Conservation (phyloP, 768 basidiomycete genomes). For the Mycena kentingensis region DNA sequence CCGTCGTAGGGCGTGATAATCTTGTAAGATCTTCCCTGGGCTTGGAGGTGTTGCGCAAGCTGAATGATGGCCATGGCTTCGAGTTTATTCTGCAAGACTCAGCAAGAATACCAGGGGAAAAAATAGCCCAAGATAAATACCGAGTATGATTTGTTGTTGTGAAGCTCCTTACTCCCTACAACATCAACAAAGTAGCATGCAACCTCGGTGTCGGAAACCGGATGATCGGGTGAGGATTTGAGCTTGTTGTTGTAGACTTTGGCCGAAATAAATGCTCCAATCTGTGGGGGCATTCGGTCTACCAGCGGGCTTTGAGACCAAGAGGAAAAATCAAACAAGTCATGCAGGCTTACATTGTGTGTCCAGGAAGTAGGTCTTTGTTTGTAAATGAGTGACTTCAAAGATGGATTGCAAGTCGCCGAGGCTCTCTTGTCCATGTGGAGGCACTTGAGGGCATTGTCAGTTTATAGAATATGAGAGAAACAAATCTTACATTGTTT, state of each 20-base stretch:
- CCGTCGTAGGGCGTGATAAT: slow-evolving; percentile 85
- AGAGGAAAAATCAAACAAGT: slow-evolving; percentile 6
- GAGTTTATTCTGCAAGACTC: slow-evolving; percentile 53
- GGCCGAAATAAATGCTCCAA: slow-evolving; percentile 74
- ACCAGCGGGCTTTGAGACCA: slow-evolving; percentile 16
- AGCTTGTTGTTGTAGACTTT: slow-evolving; percentile 65
- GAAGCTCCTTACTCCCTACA: slow-evolving; percentile 34
- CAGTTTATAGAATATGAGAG: slow-evolving; percentile 17
- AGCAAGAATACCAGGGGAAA: slow-evolving; percentile 1
- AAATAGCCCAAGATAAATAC: slow-evolving; percentile 28
- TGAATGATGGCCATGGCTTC: slow-evolving; percentile 60
- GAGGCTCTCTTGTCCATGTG: slow-evolving; percentile 73
- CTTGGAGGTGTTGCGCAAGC: slow-evolving; percentile 59
- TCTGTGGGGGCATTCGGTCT: slow-evolving; percentile 86
- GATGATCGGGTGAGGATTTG: slow-evolving; percentile 52
- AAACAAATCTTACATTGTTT: slow-evolving; percentile 53
- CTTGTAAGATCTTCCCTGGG: slow-evolving; percentile 48
- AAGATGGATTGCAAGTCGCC: slow-evolving; percentile 72
- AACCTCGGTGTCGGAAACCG: slow-evolving; percentile 40
- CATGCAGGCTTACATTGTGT: slow-evolving; percentile 75
- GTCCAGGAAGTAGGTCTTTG: slow-evolving; percentile 56
- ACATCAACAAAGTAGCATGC: slow-evolving; percentile 72
- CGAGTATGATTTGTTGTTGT: slow-evolving; percentile 32
- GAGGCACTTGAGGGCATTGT: slow-evolving; percentile 59
- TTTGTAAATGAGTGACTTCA: slow-evolving; percentile 64